Conservation (phyloP, 1,284 basidiomycete genomes). For the Boletellus deceptivus region DNA sequence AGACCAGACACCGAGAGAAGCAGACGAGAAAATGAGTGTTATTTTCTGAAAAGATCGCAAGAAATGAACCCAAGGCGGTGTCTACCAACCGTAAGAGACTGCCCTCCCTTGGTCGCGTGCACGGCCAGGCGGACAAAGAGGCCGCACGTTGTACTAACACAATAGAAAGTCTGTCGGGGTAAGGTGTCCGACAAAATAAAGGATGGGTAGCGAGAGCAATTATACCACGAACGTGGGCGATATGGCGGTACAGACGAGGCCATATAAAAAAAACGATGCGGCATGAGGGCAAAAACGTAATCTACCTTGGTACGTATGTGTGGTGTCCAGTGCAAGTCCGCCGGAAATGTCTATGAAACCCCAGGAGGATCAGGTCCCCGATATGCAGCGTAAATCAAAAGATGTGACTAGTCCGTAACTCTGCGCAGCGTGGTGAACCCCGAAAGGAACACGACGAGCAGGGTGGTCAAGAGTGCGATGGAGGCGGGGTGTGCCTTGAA, state of each 20-base stretch:
- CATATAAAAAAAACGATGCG: slow-evolving; percentile 20
- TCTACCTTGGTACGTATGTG: slow-evolving; percentile 32
- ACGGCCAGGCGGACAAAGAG: slow-evolving; percentile 5
- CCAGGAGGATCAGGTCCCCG: slow-evolving; percentile 12
- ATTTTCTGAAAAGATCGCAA: slow-evolving; percentile 1
- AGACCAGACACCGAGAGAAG: too few relatives aligned
- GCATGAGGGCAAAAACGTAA: slow-evolving; percentile 23
- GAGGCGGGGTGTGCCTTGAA: slow-evolving; percentile 61
- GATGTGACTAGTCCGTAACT: slow-evolving; percentile 22
- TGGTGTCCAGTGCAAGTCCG: slow-evolving; percentile 29
- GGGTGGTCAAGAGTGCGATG: slow-evolving; percentile 62
- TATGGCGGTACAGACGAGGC: slow-evolving; percentile 14
- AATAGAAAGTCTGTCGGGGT: slow-evolving; percentile 13
- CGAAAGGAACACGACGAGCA: slow-evolving; percentile 72
- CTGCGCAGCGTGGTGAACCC: slow-evolving; percentile 47
- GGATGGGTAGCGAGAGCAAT: slow-evolving; percentile 18
- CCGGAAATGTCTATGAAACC: slow-evolving; percentile 22
- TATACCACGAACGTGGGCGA: slow-evolving; percentile 21
- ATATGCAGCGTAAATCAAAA: background rate
- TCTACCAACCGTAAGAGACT: background rate
- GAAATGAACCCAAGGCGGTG: slow-evolving; percentile 9
- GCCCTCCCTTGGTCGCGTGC: slow-evolving; percentile 5
- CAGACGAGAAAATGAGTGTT: background rate
- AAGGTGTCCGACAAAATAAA: slow-evolving; percentile 4
- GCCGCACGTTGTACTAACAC: slow-evolving; percentile 8